Evolutionary conservation across 306 rosid genomes (phyloP).

Genomic region (Prosopis cineraria): DNA sequence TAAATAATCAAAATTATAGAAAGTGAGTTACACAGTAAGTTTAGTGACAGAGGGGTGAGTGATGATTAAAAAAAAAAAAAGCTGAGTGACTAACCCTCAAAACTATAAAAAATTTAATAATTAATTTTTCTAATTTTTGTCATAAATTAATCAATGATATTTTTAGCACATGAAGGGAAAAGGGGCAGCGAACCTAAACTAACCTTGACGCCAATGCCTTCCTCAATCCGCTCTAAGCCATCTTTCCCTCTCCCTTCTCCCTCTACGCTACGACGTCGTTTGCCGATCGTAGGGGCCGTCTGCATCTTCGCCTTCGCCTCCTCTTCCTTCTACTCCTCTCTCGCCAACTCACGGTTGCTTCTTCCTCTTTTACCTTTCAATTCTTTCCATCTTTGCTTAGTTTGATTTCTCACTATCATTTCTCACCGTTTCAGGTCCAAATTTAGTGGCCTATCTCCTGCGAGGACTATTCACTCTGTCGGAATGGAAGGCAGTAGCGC

Average conservation of each 20-base stretch:
- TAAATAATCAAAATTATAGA: too few species aligned
- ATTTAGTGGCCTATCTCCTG: slow-evolving; percentile 41
- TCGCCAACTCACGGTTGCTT: slow-evolving; percentile 51
- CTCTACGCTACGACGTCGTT: slow-evolving; percentile 66
- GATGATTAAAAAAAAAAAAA: too few species aligned
- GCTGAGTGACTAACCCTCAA: too few species aligned
- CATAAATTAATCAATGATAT: too few species aligned
- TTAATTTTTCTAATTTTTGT: too few species aligned
- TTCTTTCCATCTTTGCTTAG: background rate
- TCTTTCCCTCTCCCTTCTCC: slow-evolving; percentile 34
- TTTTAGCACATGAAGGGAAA: too few species aligned
- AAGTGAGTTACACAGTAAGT: too few species aligned
- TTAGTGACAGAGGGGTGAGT: too few species aligned
- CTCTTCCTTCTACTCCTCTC: slow-evolving; percentile 37
- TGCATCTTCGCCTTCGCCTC: slow-evolving; percentile 70
- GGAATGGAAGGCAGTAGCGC: slow-evolving; percentile 69
- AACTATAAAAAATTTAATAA: too few species aligned
- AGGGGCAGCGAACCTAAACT: background rate
- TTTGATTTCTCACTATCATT: background rate
- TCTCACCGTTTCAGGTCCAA: slow-evolving; percentile 53
- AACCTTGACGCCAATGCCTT: background rate
- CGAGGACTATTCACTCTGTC: background rate
- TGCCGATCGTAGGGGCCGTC: slow-evolving; percentile 75
- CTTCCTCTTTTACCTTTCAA: slow-evolving; percentile 46
- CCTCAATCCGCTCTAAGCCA: slow-evolving; percentile 34